Conservation (phyloP, 148 eudicot genomes). For the Cornus controversa region DNA sequence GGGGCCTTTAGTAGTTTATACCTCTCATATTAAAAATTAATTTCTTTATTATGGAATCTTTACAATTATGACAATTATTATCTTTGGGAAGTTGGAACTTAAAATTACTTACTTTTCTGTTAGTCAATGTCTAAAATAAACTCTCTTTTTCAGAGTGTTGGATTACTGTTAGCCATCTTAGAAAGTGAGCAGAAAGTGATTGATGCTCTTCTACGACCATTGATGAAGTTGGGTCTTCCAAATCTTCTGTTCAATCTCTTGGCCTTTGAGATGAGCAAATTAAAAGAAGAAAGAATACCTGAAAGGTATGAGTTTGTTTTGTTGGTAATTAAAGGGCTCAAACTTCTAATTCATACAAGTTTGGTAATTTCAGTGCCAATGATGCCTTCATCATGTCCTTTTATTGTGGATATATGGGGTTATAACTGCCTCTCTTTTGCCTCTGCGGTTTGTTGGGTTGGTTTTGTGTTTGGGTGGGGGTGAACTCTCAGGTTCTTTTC, state of each 20-base stretch:
- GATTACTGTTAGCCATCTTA: conserved; percentile 63
- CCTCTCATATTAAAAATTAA: too few relatives aligned
- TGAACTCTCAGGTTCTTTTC: too few relatives aligned
- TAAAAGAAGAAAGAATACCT: conserved; percentile 57
- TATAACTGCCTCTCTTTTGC: neutral
- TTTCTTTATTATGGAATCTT: neutral
- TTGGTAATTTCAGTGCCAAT: neutral
- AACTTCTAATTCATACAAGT: neutral
- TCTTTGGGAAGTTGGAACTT: neutral
- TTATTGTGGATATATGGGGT: neutral
- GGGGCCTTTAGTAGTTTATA: too few relatives aligned
- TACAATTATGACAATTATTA: neutral
- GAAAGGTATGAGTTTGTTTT: conserved; percentile 60
- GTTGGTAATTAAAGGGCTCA: neutral
- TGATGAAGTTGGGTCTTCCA: conserved; percentile 73
- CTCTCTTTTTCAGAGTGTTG: conserved; percentile 53
- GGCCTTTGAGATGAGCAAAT: conserved; percentile 67
- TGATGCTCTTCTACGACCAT: conserved; percentile 52
- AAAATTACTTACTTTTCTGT: neutral
- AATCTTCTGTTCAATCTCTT: conserved; percentile 65
- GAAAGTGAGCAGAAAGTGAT: conserved; percentile 59
- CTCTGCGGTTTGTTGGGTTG: neutral
- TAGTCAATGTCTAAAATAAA: conserved; percentile 8
- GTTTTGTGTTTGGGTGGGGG: neutral
- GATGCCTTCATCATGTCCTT: neutral